Evolutionary conservation across 371 early-diverging fungal genomes (phyloP).

Genomic region (Mortierella sp.): DNA sequence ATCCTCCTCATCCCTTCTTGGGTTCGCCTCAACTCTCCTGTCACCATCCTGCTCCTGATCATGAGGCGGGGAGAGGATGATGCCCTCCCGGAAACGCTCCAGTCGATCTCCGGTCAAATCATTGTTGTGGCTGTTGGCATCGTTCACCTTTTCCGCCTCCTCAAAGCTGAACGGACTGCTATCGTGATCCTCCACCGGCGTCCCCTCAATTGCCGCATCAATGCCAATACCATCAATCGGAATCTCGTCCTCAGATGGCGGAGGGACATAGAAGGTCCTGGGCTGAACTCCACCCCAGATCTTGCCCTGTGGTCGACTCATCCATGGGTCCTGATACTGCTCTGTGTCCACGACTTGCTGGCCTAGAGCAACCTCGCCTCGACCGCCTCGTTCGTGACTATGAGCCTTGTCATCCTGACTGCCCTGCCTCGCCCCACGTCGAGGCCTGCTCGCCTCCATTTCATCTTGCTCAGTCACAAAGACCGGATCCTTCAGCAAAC

Average conservation of each 20-base stretch:
- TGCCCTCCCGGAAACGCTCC: constrained; percentile 40
- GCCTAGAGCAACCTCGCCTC: constrained; percentile 1
- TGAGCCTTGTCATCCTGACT: too few species aligned
- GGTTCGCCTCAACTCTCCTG: background rate
- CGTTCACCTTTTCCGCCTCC: background rate
- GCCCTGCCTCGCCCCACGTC: too few species aligned
- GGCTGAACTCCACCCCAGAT: constrained; percentile 53
- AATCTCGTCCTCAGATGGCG: constrained; percentile 19
- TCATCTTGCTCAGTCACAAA: constrained; percentile 32
- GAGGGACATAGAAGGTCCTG: constrained; percentile 35
- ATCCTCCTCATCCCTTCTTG: constrained; percentile 6
- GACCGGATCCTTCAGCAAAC: constrained; percentile 32
- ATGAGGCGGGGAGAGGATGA: constrained; percentile 24
- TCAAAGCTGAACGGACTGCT: constrained; percentile 2
- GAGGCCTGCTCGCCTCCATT: background rate
- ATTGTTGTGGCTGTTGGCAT: background rate
- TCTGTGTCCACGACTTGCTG: constrained; percentile 29
- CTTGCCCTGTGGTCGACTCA: constrained; percentile 36
- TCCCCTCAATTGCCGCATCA: constrained; percentile 13
- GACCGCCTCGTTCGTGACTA: constrained; percentile 6
- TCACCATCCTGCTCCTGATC: constrained; percentile 4
- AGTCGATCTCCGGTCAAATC: constrained; percentile 26
- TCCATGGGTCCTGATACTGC: constrained; percentile 30
- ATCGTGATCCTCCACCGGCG: background rate
- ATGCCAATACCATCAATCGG: constrained; percentile 26